A percentile compares a stretch with the other conserved stretches of the same genome.
Evolutionary conservation across 225 moss, liverwort and hornwort genomes (phyloP).

Genomic region (Takakia lepidozioides): DNA sequence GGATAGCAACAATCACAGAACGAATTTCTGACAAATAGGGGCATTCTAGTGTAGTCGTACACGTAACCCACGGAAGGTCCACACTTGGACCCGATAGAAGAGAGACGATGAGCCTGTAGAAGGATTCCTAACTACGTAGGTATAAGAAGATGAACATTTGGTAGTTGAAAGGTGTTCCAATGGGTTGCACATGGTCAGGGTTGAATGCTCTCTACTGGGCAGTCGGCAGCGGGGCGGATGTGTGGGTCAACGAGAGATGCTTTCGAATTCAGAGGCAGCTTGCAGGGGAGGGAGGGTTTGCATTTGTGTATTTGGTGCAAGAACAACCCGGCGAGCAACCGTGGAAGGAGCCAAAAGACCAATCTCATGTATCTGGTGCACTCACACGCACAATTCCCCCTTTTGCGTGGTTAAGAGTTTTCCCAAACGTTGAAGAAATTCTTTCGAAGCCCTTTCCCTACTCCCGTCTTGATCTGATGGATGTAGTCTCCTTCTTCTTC

Average conservation of each 20-base stretch:
- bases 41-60: too few relatives aligned
- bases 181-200: constrained; percentile 96
- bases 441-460: background rate
- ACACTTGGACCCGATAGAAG: too few relatives aligned
- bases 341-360: constrained; percentile 27
- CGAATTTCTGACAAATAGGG: too few relatives aligned
- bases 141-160: too few relatives aligned
- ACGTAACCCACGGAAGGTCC: too few relatives aligned
- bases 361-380: constrained; percentile 53
- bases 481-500: background rate
- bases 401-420: too few relatives aligned
- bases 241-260: constrained; percentile 81
- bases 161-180: too few relatives aligned
- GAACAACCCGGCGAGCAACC: constrained; percentile 44
- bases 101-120: too few relatives aligned
- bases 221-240: constrained; percentile 58
- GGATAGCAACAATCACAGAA: too few relatives aligned
- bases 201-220: constrained; percentile 69
- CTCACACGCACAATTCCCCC: too few relatives aligned
- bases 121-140: too few relatives aligned
- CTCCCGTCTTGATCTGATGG: background rate
- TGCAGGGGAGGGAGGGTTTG: constrained; percentile 94
- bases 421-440: too few relatives aligned
- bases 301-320: constrained; percentile 73
- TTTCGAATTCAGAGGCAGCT: constrained; percentile 72